Base-by-base conservation (phyloP, 2,329 filamentous ascomycete species). In the Rachicladosporium sp. region DNA sequence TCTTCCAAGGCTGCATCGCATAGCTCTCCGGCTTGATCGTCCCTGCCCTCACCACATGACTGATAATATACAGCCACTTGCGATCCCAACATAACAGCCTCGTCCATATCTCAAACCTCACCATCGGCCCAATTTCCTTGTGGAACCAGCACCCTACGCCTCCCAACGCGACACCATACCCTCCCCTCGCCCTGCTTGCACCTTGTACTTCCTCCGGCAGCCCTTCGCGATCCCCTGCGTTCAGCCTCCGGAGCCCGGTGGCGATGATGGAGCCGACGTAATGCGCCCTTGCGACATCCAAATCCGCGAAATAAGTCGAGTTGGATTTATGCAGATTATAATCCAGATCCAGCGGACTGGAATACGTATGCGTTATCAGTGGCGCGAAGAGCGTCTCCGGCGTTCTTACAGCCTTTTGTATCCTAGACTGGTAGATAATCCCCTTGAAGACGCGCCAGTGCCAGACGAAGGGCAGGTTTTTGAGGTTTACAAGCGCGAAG, bases 301-400 rank as follows among this genome's bases (percentile, higher is more conserved):
- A 76, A 61, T 93, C 86, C 48, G 78, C 69, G 57, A 93, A 93
- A 67, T 93, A 93, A 27, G 87, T 93, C 50, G 74, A 77, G 65
- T 87, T 85, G 45, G 78, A 79, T 59, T 88, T 87, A 70, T 89
- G 82, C 33, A 86, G 56, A 64, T 91, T 89, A 66, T 87, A 86
- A 64, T 94, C 88, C 52, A 80, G 85, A 63, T 93, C 86, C 50
- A 82, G 71, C 39, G 82, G 63, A 1, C 82, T 74, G 10, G 80
- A 74, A 54, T 78, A 75, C 5, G 80, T 76, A 31, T 69, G 66
- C 10, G 79, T 76, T 43, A 83, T 76, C 37, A 80, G 65, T 36
- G 81, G 78, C 35, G 76, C 73, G 65, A 87, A 88, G 49, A 88
- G 73, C 21, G 78, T 73, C 43, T 74, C 67, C 2, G 76, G 72